These are phyloP conservation scores for Chaetomidium leptoderma DNA, from an alignment of 495 filamentous ascomycete species.

Conservation along the genomic window DNA sequence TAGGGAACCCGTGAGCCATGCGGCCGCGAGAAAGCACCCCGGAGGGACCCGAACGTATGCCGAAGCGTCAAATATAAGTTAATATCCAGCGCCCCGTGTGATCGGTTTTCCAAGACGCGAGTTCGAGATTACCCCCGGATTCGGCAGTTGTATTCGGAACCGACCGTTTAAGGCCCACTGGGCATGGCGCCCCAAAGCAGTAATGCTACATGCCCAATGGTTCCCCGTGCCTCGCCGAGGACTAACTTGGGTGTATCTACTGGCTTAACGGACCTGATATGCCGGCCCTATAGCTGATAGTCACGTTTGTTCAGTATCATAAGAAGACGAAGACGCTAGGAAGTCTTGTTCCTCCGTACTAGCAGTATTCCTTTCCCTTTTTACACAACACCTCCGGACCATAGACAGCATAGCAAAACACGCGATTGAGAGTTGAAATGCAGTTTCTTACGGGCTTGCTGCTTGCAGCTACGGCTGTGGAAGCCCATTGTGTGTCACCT, in stretches of 20 bases:
- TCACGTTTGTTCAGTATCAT: too few relatives aligned
- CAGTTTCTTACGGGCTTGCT: conserved; percentile 26
- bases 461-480: conserved; percentile 28
- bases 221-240: too few relatives aligned
- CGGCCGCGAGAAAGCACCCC: too few relatives aligned
- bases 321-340: too few relatives aligned
- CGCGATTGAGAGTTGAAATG: not conserved
- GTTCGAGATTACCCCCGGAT: not conserved
- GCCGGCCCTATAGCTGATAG: too few relatives aligned
- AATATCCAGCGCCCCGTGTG: not conserved
- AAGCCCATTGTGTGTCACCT: conserved; percentile 33
- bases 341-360: too few relatives aligned
- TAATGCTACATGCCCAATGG: not conserved
- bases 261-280: too few relatives aligned
- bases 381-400: too few relatives aligned
- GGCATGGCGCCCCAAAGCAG: not conserved
- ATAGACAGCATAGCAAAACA: not conserved
- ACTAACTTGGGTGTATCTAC: too few relatives aligned
- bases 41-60: not conserved
- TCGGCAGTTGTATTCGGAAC: conserved; percentile 14
- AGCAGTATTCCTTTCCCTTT: too few relatives aligned
- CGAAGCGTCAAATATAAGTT: conserved; percentile 9
- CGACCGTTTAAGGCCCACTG: not conserved
- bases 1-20: too few relatives aligned
- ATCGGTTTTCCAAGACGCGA: not conserved